Base-by-base conservation (phyloP, 352 stramenopile genomes). In the Saprolegnia diclina region DNA sequence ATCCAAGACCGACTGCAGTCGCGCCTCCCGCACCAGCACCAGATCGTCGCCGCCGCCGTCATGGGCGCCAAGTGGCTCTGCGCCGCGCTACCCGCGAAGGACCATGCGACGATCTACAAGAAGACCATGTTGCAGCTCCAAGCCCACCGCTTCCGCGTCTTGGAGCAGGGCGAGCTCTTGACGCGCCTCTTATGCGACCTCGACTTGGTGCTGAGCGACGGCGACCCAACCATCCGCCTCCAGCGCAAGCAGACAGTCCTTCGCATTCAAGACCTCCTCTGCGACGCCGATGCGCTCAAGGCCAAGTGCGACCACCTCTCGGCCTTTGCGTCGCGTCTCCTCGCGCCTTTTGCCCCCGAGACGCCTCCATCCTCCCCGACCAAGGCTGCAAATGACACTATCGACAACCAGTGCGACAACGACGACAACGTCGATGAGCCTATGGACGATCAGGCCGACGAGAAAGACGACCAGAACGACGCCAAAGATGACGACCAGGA, bases 181-280 rank as follows among this genome's bases (percentile, higher is more conserved):
- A 90, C 82, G 10, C 79, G 78, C 5, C 70, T 80, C 32, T 67
- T 90, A 42, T 76, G 78, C 46, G 73, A 88, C n/a, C 70, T 90
- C 64, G 82, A 90, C 74, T 72, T 82, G 29, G 77, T 90, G 22
- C 44, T 88, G 55, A 90, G 82, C 73, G 72, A 82, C 64, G 82
- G 82, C 40, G 76, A 90, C 68, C 45, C 32, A 18, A 65, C 79
- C 18, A 75, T 90, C 72, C 85, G 85, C 72, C 71, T 66, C 16
- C 52, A 75, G 18, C 79, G 82, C 19, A 90, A 90, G 75, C 72
- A 74, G n/a, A 46, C 85, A 11, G 82, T 90, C 13, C 50, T 87
- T 26, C 50, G 54, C 24, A 77, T 85, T 40, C 82, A 90, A 73
- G 42, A 76, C 50, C 71, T 80, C 10, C 72, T 90, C 19, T 53